Evolutionary conservation across 208 protist genomes (phyloP).

Genomic region (Wallacemonas sp.): DNA sequence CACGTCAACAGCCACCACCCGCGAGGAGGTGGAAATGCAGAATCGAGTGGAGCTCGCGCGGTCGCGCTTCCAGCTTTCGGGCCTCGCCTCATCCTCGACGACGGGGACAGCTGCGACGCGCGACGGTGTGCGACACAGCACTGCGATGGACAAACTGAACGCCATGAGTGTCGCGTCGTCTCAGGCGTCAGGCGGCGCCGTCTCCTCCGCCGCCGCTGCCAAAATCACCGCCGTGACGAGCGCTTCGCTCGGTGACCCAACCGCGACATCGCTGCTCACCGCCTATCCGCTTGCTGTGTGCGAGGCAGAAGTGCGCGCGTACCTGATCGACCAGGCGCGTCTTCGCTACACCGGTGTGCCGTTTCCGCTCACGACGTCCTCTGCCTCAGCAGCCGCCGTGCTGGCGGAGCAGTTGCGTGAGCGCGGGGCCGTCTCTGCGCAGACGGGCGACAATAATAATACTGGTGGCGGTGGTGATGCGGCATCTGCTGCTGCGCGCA

Average conservation of each 20-base stretch:
- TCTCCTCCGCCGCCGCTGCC: background rate
- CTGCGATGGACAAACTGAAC: too few species aligned
- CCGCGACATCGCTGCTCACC: slow-evolving; percentile 20
- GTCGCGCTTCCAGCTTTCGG: slow-evolving; percentile 2
- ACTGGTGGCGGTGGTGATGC: background rate
- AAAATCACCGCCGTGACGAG: slow-evolving; percentile 5
- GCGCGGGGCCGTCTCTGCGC: background rate
- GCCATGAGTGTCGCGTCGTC: too few species aligned
- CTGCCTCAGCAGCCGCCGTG: slow-evolving; percentile 13
- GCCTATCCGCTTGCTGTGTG: slow-evolving; percentile 26
- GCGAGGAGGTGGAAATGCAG: slow-evolving; percentile 4
- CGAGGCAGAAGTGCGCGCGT: slow-evolving; percentile 15
- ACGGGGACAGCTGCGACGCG: background rate
- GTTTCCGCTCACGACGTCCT: slow-evolving; percentile 14
- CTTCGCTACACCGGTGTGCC: slow-evolving; percentile 27
- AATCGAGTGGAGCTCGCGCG: slow-evolving; percentile 7
- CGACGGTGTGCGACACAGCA: too few species aligned
- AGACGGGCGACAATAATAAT: background rate
- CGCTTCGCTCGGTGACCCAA: background rate
- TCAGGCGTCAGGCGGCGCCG: too few species aligned
- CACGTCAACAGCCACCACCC: background rate
- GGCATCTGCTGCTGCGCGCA: too few species aligned
- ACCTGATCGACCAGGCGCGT: slow-evolving; percentile 16
- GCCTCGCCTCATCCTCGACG: background rate
- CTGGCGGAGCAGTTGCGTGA: slow-evolving; percentile 18